phyloP scores from a whole-genome alignment of 202 grass and related monocot species.

The Bolboschoenoplectus hybrid region DNA sequence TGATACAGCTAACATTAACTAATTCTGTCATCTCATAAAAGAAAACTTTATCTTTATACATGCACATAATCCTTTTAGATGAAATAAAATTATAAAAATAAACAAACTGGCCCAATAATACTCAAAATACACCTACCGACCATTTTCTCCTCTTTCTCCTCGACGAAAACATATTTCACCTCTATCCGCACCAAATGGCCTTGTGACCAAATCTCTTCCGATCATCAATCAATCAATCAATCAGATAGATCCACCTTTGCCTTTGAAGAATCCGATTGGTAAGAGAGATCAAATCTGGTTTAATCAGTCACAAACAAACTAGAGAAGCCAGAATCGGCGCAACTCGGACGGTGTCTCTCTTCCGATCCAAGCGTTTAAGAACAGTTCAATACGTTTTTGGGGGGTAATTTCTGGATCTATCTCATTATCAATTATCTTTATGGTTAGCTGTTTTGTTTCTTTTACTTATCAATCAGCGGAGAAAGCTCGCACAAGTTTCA shows the following conservation, averaged over 20 bases:
- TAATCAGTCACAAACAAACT: neutral
- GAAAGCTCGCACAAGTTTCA: neutral
- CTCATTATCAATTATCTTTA: neutral
- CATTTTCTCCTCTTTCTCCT: neutral
- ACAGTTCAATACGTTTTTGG: neutral
- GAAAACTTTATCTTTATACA: neutral
- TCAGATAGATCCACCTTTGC: neutral
- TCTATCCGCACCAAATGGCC: neutral
- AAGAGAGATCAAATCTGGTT: neutral
- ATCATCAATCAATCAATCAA: constrained; percentile 3
- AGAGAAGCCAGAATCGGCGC: neutral
- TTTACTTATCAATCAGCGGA: neutral
- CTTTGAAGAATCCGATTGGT: neutral
- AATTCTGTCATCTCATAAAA: neutral
- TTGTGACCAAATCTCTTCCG: constrained; percentile 2
- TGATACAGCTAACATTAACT: neutral
- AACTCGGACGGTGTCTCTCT: neutral
- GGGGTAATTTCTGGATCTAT: constrained; percentile 22
- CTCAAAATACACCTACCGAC: neutral
- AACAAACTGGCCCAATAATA: neutral
- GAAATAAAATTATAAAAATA: neutral
- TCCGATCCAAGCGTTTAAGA: neutral
- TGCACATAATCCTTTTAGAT: neutral
- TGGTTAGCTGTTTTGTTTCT: neutral
- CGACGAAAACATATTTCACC: neutral